Base-by-base conservation (phyloP, 2,329 filamentous ascomycete species). In the Pseudogymnoascus pannorum region DNA sequence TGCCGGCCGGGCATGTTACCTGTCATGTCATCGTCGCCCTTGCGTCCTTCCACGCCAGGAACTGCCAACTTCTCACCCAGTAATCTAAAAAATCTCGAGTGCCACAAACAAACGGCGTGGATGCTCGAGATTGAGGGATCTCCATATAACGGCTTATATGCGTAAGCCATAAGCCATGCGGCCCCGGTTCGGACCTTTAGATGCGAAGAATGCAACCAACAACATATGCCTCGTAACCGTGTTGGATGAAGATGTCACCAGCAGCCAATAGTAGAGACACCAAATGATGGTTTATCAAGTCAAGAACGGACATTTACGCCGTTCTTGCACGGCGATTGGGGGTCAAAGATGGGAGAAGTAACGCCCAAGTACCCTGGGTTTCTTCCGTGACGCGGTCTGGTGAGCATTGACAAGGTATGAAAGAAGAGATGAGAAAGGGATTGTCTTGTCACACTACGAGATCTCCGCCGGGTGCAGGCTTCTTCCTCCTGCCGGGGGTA, bases 181-280 rank as follows among this genome's bases (percentile, higher is more conserved):
- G 44, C 44, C 44, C n/a, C 42, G 42, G 44, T 51, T 51, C 44
- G 44, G 44, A 51, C 44, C 44, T 51, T 51, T 51, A 9, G 44
- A 51, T 51, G 44, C 14, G 24, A 51, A 51, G 24, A 51, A 51
- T 51, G 44, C 44, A 51, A 29, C 44, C 44, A 29, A 51, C 44
- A 51, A 51, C 42, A 29, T 51, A 51, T 29, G 44, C 24, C 44
- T 29, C 24, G 44, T 51, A 51, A 51, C 44, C 24, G 44, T 51
- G 44, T 51, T 51, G 44, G 44, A 51, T 51, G 14, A 51, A 29
- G 24, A 51, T 51, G 44, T 51, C 44, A 51, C 24, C 44, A 8
- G 22, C 44, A 51, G 8, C 44, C 44, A 51, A 51, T 51, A 51
- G 44, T 51, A 51, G 14, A 51, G 44, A 16, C 44, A 51, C 44